Percentiles rank a stretch among this genome's conserved stretches.
These are phyloP conservation scores for Candida nanaspora DNA, from an alignment of 805 yeast genomes.

Conservation along the genomic window DNA sequence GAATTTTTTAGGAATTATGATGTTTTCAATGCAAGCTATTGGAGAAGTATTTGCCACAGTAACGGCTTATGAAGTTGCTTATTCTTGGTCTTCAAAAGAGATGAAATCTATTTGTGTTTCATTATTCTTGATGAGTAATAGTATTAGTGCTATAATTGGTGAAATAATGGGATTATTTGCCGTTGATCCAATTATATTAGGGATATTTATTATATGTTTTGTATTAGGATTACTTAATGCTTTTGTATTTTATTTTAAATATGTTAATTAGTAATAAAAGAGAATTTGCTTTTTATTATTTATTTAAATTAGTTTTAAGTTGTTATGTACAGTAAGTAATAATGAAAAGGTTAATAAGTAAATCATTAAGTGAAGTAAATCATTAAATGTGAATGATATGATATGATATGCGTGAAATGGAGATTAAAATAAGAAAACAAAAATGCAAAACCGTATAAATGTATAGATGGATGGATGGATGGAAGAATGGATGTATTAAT, in stretches of 20 bases:
- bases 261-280: constrained; percentile 4
- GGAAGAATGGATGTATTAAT: no score
- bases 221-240: constrained; percentile 25
- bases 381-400: no score
- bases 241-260: constrained; percentile 10
- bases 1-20: constrained; percentile 7
- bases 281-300: no score
- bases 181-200: constrained; percentile 31
- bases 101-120: constrained; percentile 48
- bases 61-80: constrained; percentile 49
- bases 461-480: no score
- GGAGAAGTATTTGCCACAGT: constrained; percentile 47
- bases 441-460: no score
- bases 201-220: constrained; percentile 30
- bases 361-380: no score
- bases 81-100: constrained; percentile 41
- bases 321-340: background rate
- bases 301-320: no score
- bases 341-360: background rate
- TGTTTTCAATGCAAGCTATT: constrained; percentile 38
- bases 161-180: constrained; percentile 31
- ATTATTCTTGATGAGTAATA: constrained; percentile 29
- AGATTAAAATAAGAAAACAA: no score
- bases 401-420: no score
- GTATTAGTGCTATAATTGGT: constrained; percentile 39